These are phyloP conservation scores for Parvularia atlantis DNA, from an alignment of 78 protist species.

Conservation along the genomic window DNA sequence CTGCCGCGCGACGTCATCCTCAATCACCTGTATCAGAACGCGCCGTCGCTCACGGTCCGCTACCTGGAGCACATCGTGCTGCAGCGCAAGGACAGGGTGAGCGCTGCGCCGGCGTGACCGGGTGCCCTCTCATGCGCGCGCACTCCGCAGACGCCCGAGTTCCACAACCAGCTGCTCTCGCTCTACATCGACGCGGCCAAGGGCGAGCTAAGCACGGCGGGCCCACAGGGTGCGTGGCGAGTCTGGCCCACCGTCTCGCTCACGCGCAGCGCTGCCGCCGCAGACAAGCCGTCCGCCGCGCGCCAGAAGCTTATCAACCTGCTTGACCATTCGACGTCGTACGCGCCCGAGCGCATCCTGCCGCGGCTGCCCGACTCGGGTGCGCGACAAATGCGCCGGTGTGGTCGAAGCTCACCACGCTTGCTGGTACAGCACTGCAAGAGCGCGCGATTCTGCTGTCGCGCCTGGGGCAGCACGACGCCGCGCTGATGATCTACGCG, in stretches of 20 bases:
- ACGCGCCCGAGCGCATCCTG: no score
- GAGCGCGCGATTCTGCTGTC: conserved; percentile 1
- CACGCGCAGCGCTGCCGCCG: no score
- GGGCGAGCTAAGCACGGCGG: no score
- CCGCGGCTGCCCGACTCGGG: no score
- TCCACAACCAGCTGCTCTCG: neutral
- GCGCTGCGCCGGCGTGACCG: neutral
- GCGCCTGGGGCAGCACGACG: neutral
- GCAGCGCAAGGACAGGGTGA: neutral
- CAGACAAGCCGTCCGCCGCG: no score
- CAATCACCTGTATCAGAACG: neutral
- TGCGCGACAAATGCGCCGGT: no score
- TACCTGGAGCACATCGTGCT: neutral
- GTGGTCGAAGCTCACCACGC: no score
- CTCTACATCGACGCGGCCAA: neutral
- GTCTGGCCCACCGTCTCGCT: no score
- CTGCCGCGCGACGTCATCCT: neutral
- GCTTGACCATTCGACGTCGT: no score
- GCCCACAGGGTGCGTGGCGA: no score
- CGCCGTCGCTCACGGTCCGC: neutral
- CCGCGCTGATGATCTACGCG: neutral
- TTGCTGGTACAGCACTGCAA: neutral
- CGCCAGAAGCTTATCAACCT: no score
- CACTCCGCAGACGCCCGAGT: neutral
- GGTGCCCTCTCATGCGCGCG: neutral